phyloP scores from a whole-genome alignment of 148 eudicot species.

The Chenopodium berlandieri region DNA sequence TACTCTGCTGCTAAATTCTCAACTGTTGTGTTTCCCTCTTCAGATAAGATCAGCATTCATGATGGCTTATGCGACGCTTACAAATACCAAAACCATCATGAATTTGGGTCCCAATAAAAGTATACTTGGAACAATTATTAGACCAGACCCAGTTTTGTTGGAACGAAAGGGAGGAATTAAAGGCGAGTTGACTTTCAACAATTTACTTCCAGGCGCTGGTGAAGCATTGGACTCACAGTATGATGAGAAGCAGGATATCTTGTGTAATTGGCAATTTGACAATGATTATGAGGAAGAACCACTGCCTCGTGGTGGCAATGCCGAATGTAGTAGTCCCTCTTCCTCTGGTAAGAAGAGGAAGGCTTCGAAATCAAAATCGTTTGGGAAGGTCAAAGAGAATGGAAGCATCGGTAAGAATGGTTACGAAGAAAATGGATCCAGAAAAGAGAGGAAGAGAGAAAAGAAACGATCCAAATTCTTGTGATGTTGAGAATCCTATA shows the following conservation, averaged over 20 bases:
- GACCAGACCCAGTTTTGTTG: conserved; percentile 76
- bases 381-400: conserved; percentile 43
- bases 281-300: conserved; percentile 65
- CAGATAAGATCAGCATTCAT: conserved; percentile 89
- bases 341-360: conserved; percentile 66
- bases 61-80: conserved; percentile 74
- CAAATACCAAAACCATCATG: conserved; percentile 69
- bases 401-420: conserved; percentile 15
- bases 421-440: conserved; percentile 22
- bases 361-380: conserved; percentile 33
- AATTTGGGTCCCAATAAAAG: conserved; percentile 69
- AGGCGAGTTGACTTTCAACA: conserved; percentile 61
- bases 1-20: neutral
- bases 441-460: conserved; percentile 33
- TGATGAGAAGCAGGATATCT: conserved; percentile 52
- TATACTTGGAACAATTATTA: conserved; percentile 86
- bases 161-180: conserved; percentile 84
- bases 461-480: conserved; percentile 36
- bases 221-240: conserved; percentile 42
- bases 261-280: conserved; percentile 68
- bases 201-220: conserved; percentile 83
- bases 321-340: conserved; percentile 30
- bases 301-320: conserved; percentile 59
- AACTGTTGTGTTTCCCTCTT: conserved; percentile 12
- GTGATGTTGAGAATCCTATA: neutral